A percentile compares a stretch with the other conserved stretches of the same genome.
These are phyloP conservation scores for Lasiosphaeriaceae sp. DNA, from an alignment of 495 filamentous ascomycete genomes.

Conservation along the genomic window DNA sequence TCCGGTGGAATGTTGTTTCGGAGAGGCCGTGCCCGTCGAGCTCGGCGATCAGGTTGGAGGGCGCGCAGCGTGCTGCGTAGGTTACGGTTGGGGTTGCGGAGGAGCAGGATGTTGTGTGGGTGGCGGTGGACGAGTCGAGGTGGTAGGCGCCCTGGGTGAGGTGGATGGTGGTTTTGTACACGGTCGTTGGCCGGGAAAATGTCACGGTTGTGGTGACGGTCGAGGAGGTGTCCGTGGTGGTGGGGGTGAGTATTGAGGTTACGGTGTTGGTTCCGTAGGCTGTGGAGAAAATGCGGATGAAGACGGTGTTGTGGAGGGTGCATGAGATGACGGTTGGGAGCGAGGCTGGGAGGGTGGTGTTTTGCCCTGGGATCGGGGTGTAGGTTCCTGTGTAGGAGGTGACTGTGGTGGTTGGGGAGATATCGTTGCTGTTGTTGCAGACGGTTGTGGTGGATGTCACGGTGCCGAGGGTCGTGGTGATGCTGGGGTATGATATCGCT, in stretches of 20 bases:
- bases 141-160: neutral
- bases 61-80: neutral
- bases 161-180: neutral
- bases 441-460: neutral
- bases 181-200: neutral
- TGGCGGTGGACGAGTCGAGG: neutral
- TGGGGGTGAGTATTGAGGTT: neutral
- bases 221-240: neutral
- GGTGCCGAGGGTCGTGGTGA: neutral
- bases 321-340: neutral
- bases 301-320: neutral
- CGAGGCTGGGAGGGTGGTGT: neutral
- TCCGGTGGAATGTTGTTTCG: neutral
- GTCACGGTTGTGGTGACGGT: neutral
- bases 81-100: neutral
- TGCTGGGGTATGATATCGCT: neutral
- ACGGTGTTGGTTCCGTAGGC: neutral
- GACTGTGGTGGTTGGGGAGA: neutral
- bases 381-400: neutral
- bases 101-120: neutral
- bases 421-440: neutral
- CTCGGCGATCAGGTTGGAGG: neutral
- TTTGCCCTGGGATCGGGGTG: neutral
- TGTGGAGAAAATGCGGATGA: neutral
- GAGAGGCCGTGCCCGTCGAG: neutral